phyloP scores from a whole-genome alignment of 2,329 filamentous ascomycete species.

The Purpureocillium takamizusanense region DNA sequence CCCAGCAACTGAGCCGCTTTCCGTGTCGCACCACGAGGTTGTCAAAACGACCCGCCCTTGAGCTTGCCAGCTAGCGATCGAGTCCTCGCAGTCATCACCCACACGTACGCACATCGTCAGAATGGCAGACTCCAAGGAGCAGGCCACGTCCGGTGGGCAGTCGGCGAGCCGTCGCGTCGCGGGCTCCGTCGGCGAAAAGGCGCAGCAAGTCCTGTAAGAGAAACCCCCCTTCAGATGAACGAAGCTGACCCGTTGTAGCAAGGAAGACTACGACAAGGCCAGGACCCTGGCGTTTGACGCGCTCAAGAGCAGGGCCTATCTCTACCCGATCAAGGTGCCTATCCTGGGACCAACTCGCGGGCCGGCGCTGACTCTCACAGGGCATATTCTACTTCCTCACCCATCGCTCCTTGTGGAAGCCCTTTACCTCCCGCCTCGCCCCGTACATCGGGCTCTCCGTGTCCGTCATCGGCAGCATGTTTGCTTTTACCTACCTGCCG shows the following conservation, averaged over 20 bases:
- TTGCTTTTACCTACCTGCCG: conserved; percentile 76
- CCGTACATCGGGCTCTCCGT: conserved; percentile 62
- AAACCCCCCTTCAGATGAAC: background rate
- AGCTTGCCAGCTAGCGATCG: no score
- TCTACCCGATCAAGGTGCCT: conserved; percentile 69
- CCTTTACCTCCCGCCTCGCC: conserved; percentile 43
- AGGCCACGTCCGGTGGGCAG: background rate
- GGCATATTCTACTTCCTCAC: conserved; percentile 51
- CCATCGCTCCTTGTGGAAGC: conserved; percentile 49
- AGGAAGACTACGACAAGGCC: conserved; percentile 64
- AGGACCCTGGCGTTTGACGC: conserved; percentile 57
- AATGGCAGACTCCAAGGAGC: background rate
- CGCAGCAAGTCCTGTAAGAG: conserved; percentile 40
- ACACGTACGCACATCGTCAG: no score
- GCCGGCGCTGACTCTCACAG: conserved; percentile 17
- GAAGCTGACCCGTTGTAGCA: conserved; percentile 23
- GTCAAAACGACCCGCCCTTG: no score
- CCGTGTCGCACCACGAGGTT: no score
- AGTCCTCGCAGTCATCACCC: no score
- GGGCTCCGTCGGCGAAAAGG: conserved; percentile 32
- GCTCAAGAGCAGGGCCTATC: conserved; percentile 65
- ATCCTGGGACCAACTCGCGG: conserved; percentile 2
- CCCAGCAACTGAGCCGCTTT: no score
- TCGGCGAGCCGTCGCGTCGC: conserved; percentile 20
- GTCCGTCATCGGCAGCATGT: conserved; percentile 71